phyloP scores from a whole-genome alignment of 108 stramenopile species.

The Conticribra weissflogii region DNA sequence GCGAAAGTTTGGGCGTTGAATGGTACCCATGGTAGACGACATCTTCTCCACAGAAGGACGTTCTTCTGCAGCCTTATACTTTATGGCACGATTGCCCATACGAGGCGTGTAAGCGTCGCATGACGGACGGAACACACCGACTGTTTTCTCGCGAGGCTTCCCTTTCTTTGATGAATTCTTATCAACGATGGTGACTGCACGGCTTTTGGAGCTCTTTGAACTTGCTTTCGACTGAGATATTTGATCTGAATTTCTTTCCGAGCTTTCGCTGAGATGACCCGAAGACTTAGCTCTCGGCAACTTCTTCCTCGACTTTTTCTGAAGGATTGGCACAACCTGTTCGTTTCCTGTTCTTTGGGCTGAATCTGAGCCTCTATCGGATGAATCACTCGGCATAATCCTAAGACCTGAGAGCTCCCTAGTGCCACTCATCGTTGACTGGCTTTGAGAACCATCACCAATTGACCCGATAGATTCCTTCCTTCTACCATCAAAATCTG shows the following conservation, averaged over 20 bases:
- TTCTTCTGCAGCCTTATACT: conserved; percentile 74
- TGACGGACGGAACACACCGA: conserved; percentile 84
- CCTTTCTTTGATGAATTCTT: conserved; percentile 11
- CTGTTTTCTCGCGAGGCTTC: conserved; percentile 32
- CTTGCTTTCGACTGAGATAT: conserved; percentile 9
- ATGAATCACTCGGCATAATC: background rate
- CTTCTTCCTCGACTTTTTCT: conserved; percentile 3
- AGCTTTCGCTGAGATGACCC: conserved; percentile 14
- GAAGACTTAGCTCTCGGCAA: conserved; percentile 29
- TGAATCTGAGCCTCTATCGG: background rate
- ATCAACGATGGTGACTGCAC: conserved; percentile 23
- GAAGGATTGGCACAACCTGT: background rate
- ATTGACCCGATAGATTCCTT: background rate
- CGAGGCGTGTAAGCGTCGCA: conserved; percentile 89
- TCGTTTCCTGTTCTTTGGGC: background rate
- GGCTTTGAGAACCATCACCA: conserved; percentile 6
- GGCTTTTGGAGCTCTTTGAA: conserved; percentile 26
- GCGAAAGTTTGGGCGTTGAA: conserved; percentile 83
- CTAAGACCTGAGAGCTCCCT: background rate
- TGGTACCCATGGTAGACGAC: conserved; percentile 80
- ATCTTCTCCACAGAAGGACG: conserved; percentile 66
- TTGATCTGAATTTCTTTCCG: background rate
- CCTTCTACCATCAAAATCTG: background rate
- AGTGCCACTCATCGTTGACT: conserved; percentile 6
- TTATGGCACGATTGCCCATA: conserved; percentile 68